phyloP scores from a whole-genome alignment of 169 alveolate species.

The Eimeria praecox region DNA sequence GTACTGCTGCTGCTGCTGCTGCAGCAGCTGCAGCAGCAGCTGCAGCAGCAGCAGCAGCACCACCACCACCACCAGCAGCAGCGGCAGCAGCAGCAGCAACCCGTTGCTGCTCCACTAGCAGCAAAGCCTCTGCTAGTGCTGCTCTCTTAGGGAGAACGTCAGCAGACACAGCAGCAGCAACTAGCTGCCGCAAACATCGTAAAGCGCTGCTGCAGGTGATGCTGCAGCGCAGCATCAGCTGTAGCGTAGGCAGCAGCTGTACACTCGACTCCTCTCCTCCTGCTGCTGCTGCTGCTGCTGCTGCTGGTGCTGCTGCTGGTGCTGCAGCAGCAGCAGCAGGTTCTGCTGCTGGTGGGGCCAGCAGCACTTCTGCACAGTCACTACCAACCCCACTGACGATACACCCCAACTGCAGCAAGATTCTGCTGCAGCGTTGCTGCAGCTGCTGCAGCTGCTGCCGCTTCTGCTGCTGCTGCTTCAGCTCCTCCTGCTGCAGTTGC shows the following conservation, averaged over 20 bases:
- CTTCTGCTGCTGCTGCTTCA: conserved; percentile 72
- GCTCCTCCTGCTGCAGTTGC: conserved; percentile 73
- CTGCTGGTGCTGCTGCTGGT: conserved; percentile 47
- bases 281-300: conserved; percentile 33
- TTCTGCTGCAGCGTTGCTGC: conserved; percentile 41
- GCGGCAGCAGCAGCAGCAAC: conserved; percentile 43
- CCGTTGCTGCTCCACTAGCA: conserved; percentile 50
- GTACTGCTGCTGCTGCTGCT: conserved; percentile 29
- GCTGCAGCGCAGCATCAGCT: conserved; percentile 49
- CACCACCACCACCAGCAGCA: too few species aligned
- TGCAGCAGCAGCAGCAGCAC: conserved; percentile 58
- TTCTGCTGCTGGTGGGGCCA: conserved; percentile 9
- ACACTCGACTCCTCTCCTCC: conserved; percentile 9
- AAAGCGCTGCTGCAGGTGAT: conserved; percentile 67
- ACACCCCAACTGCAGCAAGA: conserved; percentile 51
- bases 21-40: conserved; percentile 44
- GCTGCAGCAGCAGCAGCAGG: conserved; percentile 2
- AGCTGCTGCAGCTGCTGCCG: conserved; percentile 55
- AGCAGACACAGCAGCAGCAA: conserved; percentile 51
- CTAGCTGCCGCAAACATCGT: conserved; percentile 41
- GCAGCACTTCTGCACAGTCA: conserved; percentile 33
- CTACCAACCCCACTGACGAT: neutral
- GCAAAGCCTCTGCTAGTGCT: conserved; percentile 61
- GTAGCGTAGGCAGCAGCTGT: conserved; percentile 34
- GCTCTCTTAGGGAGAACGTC: conserved; percentile 39